Evolutionary conservation across 2,329 filamentous ascomycete species (phyloP), one percentile per base, ranked within the genome.

Genomic region (Reticulascus tulasneorum): DNA sequence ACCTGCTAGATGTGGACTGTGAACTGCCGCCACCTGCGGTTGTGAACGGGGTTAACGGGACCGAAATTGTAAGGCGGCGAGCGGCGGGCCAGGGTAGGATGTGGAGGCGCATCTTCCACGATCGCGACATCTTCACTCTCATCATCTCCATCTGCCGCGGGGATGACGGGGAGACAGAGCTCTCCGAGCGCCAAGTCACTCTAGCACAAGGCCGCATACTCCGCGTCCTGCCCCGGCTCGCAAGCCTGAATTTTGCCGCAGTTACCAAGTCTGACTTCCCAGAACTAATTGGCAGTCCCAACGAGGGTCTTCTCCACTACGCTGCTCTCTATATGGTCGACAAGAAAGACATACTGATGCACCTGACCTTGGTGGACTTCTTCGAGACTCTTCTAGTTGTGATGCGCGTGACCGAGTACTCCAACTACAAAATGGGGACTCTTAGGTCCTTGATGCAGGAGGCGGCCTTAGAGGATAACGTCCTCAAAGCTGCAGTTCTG

Each of bases 1-100:
- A 75, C 44, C 51, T 81, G 23, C 63, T 82, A 5, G 69, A 77
- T 32, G 60, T 69, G 7, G 77, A 82, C 53, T 77, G 71, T 45
- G 63, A 69, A 9, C 45, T 61, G 11, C 17, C 39, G 26, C 44
- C 40, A 8, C 32, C 38, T 6, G 33, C 37, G 11, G 39, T 35
- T 7, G 19, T 31, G 9, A 18, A 35, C 37, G 35, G 36, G 9
- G 24, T 59, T 33, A 58, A 56, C 22, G 59, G 60, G 18, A 52
- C 55, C 19, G 58, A 66, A 23, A 49, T 70, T 20, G 48, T 58
- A 4, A 52, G 60, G 10, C 60, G 63, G 12, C 63, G 56, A 12
- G 40, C 60, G 1, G 64, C 66, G 0, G 77, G 76, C 0, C 67
- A 75, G 36, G 74, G 67, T 3, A 55, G 40, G 5, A 36, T 82